Evolutionary conservation across 805 yeast species (phyloP).

Genomic region (Candida loeiensis): DNA sequence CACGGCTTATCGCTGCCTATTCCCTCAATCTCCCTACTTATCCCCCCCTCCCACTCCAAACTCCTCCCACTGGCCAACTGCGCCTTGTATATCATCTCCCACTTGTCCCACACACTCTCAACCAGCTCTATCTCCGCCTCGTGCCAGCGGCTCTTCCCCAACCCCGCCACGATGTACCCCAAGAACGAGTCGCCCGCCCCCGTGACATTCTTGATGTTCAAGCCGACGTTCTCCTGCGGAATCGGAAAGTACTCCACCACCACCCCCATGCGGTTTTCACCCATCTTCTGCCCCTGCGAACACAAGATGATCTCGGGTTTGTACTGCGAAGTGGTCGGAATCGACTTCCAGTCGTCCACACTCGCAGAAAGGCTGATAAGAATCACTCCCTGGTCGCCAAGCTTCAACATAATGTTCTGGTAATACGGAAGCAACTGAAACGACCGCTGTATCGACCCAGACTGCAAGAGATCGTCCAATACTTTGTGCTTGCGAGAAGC

Average conservation of each 20-base stretch:
- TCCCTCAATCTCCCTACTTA: slow-evolving; percentile 21
- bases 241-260: slow-evolving; percentile 60
- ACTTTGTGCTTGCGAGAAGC: slow-evolving; percentile 21
- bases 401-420: slow-evolving; percentile 62
- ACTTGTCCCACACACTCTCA: slow-evolving; percentile 36
- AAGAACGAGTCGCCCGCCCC: slow-evolving; percentile 87
- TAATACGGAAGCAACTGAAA: slow-evolving; percentile 72
- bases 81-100: slow-evolving; percentile 34
- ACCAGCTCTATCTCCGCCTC: slow-evolving; percentile 18
- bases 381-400: slow-evolving; percentile 63
- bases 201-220: slow-evolving; percentile 59
- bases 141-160: slow-evolving; percentile 22
- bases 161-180: slow-evolving; percentile 52
- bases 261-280: slow-evolving; percentile 40
- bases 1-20: not conserved
- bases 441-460: slow-evolving; percentile 61
- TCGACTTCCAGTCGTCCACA: slow-evolving; percentile 27
- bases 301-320: slow-evolving; percentile 22
- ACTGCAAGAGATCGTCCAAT: slow-evolving; percentile 23
- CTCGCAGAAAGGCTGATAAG: slow-evolving; percentile 32
- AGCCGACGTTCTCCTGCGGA: slow-evolving; percentile 26
- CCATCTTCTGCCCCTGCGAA: slow-evolving; percentile 17
- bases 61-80: slow-evolving; percentile 40
- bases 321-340: slow-evolving; percentile 30
- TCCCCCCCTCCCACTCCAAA: slow-evolving; percentile 20